Percentiles rank a stretch among this genome's conserved stretches.
phyloP scores from a whole-genome alignment of 306 rosid genomes.

The Vigna hirtella region DNA sequence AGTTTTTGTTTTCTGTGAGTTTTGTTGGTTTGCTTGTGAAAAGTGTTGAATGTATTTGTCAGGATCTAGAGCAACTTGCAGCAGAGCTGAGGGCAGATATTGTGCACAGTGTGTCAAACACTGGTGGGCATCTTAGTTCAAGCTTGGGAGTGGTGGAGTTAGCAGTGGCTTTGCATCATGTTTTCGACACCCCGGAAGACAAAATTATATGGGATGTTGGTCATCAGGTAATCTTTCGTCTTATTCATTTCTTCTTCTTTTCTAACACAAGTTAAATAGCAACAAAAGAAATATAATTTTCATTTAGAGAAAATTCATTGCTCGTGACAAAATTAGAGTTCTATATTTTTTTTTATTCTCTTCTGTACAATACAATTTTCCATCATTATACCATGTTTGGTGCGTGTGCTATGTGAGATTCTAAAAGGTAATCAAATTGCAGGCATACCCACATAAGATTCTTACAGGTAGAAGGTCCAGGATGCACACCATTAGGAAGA shows the following conservation, averaged over 20 bases:
- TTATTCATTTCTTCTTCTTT: background rate
- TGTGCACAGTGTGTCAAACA: constrained; percentile 66
- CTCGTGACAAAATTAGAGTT: background rate
- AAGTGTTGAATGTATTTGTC: constrained; percentile 15
- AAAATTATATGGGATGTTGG: constrained; percentile 98
- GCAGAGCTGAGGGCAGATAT: constrained; percentile 87
- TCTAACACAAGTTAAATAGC: background rate
- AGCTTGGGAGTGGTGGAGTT: constrained; percentile 95
- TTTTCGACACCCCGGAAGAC: constrained; percentile 83
- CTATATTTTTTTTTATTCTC: background rate
- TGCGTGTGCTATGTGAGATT: constrained; percentile 16
- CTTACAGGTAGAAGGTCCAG: constrained; percentile 90
- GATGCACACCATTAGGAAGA: constrained; percentile 90
- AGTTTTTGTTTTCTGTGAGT: background rate
- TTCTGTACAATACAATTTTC: background rate
- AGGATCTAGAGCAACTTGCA: constrained; percentile 89
- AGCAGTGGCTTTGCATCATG: constrained; percentile 86
- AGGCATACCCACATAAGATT: constrained; percentile 95
- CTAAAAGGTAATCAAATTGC: constrained; percentile 54
- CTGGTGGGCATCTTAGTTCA: constrained; percentile 94
- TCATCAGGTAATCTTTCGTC: constrained; percentile 68
- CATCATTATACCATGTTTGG: background rate
- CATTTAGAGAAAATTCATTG: constrained; percentile 11
- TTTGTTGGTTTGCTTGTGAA: background rate
- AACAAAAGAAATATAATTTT: background rate